Conservation (phyloP, 345 rosid genomes). For the Acer negundo region DNA sequence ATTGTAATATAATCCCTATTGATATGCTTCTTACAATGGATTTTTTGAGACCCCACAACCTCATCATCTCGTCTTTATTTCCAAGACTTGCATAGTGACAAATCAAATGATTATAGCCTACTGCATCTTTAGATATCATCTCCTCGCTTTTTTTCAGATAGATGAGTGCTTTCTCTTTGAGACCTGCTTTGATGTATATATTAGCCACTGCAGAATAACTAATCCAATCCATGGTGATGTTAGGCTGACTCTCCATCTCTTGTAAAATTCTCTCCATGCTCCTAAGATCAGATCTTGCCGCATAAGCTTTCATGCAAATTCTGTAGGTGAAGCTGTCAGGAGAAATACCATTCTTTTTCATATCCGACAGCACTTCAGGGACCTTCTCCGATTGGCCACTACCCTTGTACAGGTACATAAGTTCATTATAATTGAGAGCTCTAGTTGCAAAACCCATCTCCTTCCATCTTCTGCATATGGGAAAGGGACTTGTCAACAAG, state of each 20-base stretch:
- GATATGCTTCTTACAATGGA: constrained; percentile 31
- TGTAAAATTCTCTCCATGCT: constrained; percentile 37
- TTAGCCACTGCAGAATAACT: constrained; percentile 38
- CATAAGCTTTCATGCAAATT: constrained; percentile 42
- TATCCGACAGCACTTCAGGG: constrained; percentile 34
- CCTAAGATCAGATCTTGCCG: constrained; percentile 32
- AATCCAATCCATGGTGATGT: constrained; percentile 43
- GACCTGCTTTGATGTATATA: constrained; percentile 39
- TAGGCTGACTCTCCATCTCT: constrained; percentile 38
- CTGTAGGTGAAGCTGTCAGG: constrained; percentile 47
- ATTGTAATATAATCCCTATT: constrained; percentile 42
- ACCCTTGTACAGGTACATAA: constrained; percentile 40
- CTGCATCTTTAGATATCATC: constrained; percentile 30
- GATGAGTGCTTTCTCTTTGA: constrained; percentile 33
- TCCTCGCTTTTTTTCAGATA: constrained; percentile 46
- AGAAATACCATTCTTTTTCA: constrained; percentile 41
- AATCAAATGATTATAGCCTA: constrained; percentile 45
- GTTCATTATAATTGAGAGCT: constrained; percentile 35
- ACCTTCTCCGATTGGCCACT: constrained; percentile 41
- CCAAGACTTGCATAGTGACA: constrained; percentile 43
- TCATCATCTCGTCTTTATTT: constrained; percentile 43
- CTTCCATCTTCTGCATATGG: constrained; percentile 43
- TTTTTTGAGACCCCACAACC: constrained; percentile 43
- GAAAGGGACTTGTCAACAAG: constrained; percentile 42
- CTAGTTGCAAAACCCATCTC: constrained; percentile 34